phyloP scores from a whole-genome alignment of 2,329 filamentous ascomycete species.

The Cryphonectria radicalis region DNA sequence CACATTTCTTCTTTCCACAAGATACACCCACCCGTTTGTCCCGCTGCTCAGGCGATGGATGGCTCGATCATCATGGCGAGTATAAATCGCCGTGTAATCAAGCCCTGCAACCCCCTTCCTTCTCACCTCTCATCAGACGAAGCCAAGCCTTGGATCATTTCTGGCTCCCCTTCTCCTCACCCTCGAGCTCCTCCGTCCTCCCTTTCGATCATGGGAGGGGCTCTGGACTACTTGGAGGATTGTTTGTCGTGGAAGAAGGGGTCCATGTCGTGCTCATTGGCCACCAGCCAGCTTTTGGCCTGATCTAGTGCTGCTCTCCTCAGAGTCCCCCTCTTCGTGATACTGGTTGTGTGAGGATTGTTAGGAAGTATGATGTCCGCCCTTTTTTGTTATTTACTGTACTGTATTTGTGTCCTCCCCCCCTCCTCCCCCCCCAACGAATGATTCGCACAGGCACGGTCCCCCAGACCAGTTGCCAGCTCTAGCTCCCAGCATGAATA shows the following conservation, averaged over 20 bases:
- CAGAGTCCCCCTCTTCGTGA: neutral
- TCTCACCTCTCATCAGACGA: neutral
- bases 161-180: neutral
- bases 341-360: neutral
- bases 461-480: neutral
- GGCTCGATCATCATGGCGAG: neutral
- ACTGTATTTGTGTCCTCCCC: no score
- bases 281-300: neutral
- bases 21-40: neutral
- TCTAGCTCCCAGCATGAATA: neutral
- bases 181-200: no score
- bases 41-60: neutral
- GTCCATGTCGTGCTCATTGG: neutral
- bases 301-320: neutral
- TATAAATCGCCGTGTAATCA: neutral
- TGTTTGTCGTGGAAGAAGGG: neutral
- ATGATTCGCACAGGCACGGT: neutral
- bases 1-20: neutral
- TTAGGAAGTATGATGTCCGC: neutral
- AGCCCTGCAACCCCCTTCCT: neutral
- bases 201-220: neutral
- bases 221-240: neutral
- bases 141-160: neutral
- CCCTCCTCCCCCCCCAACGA: no score
- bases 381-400: neutral